Evolutionary conservation across 2,329 filamentous ascomycete species (phyloP).

Genomic region (Botryotinia convoluta): DNA sequence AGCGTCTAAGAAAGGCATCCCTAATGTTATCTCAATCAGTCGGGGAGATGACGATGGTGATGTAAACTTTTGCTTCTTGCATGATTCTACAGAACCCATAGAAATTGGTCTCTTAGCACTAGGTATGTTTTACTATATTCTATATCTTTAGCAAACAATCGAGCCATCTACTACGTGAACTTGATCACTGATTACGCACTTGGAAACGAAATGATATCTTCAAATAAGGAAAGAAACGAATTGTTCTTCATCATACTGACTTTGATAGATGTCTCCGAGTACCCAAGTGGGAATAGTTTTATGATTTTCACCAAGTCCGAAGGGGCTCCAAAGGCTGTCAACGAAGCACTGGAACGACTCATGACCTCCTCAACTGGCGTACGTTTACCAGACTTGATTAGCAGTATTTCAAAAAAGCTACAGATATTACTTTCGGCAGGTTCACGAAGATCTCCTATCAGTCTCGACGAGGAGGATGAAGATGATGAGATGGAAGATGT

Average conservation of each 20-base stretch:
- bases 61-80: slow-evolving; percentile 59
- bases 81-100: slow-evolving; percentile 27
- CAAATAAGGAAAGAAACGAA: slow-evolving; percentile 13
- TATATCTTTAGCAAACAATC: not conserved
- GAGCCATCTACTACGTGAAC: no score
- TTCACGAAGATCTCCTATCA: slow-evolving; percentile 23
- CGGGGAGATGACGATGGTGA: slow-evolving; percentile 70
- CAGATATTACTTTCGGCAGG: slow-evolving; percentile 27
- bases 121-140: slow-evolving; percentile 23
- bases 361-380: slow-evolving; percentile 27
- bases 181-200: not conserved
- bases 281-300: slow-evolving; percentile 47
- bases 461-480: slow-evolving; percentile 39
- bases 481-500: slow-evolving; percentile 33
- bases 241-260: slow-evolving; percentile 3
- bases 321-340: slow-evolving; percentile 44
- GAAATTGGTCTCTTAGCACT: slow-evolving; percentile 32
- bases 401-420: slow-evolving; percentile 31
- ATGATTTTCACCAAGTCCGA: slow-evolving; percentile 53
- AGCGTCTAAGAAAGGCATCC: slow-evolving; percentile 42
- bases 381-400: slow-evolving; percentile 31
- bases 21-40: slow-evolving; percentile 53
- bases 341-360: slow-evolving; percentile 37
- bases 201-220: not conserved
- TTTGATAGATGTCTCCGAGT: slow-evolving; percentile 53